Conservation (phyloP, 805 yeast species). For the Kodamaea hsintzibuensis region DNA sequence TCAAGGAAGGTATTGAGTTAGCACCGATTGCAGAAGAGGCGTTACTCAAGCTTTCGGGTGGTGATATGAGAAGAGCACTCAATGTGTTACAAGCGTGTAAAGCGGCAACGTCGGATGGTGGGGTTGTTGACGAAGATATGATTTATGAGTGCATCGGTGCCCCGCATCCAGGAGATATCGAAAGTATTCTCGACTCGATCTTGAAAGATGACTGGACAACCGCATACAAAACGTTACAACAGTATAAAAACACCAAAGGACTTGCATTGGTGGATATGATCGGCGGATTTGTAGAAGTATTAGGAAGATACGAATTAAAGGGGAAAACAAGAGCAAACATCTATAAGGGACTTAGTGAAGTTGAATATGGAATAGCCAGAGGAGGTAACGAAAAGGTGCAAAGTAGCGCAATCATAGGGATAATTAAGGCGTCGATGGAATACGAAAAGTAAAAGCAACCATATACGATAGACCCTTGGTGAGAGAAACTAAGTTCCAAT, state of each 20-base stretch:
- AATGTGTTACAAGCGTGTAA: constrained; percentile 94
- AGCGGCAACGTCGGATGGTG: constrained; percentile 56
- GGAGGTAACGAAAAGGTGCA: constrained; percentile 94
- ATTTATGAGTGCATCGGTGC: constrained; percentile 95
- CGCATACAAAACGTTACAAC: constrained; percentile 64
- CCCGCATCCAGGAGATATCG: constrained; percentile 86
- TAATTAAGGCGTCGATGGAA: constrained; percentile 69
- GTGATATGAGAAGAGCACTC: constrained; percentile 95
- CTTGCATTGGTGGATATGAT: constrained; percentile 86
- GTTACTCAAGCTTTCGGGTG: constrained; percentile 71
- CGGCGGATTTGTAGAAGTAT: constrained; percentile 69
- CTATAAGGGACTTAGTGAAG: constrained; percentile 73
- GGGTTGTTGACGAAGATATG: constrained; percentile 64
- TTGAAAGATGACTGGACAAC: constrained; percentile 88
- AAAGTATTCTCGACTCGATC: constrained; percentile 71
- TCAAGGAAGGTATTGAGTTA: constrained; percentile 63
- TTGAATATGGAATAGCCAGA: constrained; percentile 86
- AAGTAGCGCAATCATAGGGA: constrained; percentile 86
- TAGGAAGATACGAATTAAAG: constrained; percentile 68
- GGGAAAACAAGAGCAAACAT: constrained; percentile 62
- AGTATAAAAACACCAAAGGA: constrained; percentile 71
- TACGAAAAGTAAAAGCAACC: constrained; percentile 10
- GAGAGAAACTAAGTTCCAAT: neutral
- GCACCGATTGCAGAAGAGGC: constrained; percentile 61
- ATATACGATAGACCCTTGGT: neutral